phyloP scores from a whole-genome alignment of 2,329 filamentous ascomycete species.

The Calonectria leucothoes region DNA sequence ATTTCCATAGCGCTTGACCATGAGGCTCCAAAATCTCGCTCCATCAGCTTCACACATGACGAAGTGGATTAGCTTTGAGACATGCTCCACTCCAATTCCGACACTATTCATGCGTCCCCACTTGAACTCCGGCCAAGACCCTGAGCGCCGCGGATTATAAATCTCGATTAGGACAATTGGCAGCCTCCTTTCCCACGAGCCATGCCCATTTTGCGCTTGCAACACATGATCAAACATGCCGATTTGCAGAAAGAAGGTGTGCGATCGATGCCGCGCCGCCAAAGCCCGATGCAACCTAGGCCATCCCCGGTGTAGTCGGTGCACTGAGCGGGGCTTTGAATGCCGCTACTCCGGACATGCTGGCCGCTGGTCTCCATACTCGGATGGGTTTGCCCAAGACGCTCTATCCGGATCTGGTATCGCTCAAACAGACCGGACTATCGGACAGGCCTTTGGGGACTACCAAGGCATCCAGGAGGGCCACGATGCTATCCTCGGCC shows the following conservation, averaged over 20 bases:
- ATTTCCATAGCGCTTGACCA: background rate
- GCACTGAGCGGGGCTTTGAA: background rate
- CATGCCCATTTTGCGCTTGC: background rate
- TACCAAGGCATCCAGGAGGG: background rate
- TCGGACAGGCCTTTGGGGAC: background rate
- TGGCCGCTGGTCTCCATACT: background rate
- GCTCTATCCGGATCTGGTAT: background rate
- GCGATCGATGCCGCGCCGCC: slow-evolving; percentile 19
- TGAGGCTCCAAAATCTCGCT: background rate
- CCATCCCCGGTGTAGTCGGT: slow-evolving; percentile 17
- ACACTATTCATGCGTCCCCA: background rate
- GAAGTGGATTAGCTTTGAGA: background rate
- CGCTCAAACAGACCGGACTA: background rate
- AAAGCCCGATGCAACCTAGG: slow-evolving; percentile 22
- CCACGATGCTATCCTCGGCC: background rate
- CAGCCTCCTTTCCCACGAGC: background rate
- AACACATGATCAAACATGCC: background rate
- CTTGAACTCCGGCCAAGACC: slow-evolving; percentile 5
- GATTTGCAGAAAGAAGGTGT: slow-evolving; percentile 26
- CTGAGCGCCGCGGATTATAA: background rate
- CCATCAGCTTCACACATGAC: background rate
- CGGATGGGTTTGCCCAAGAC: background rate
- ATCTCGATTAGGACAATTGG: background rate
- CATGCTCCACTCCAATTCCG: slow-evolving; percentile 20
- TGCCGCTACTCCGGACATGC: slow-evolving; percentile 14